These are phyloP conservation scores for Cymbidium sinense DNA, from an alignment of 106 monocot species.

Conservation along the genomic window DNA sequence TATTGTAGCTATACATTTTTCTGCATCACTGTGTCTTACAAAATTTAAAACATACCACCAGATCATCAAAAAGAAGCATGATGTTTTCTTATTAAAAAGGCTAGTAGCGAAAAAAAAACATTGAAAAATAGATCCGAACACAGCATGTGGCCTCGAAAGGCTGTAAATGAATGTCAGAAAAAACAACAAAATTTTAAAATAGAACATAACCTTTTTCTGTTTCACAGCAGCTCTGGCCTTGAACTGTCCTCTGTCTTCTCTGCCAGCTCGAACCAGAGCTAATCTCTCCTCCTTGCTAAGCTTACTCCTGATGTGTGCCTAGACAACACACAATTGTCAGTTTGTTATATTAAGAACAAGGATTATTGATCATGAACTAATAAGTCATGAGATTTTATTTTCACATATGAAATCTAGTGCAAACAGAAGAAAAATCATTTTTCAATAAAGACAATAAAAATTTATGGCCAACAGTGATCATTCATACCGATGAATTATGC, in stretches of 20 bases:
- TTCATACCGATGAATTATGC: background rate
- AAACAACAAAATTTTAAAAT: background rate
- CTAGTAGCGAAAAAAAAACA: background rate
- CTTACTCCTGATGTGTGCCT: conserved; percentile 77
- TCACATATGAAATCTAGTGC: background rate
- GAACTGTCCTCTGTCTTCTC: conserved; percentile 85
- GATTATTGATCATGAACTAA: background rate
- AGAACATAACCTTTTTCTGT: conserved; percentile 75
- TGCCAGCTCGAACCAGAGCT: conserved; percentile 64
- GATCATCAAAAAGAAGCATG: background rate
- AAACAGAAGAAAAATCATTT: background rate
- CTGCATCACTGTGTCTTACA: too few relatives aligned
- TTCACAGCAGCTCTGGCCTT: conserved; percentile 59
- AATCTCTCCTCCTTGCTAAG: conserved; percentile 75
- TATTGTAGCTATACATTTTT: too few relatives aligned
- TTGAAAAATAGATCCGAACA: background rate
- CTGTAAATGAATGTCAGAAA: background rate
- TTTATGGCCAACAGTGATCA: background rate
- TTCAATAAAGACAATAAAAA: background rate
- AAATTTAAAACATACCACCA: too few relatives aligned
- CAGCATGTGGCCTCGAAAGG: background rate
- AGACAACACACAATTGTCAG: conserved; percentile 9
- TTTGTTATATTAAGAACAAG: background rate
- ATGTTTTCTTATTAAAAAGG: background rate
- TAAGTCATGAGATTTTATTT: background rate